Base-by-base conservation (phyloP, 306 rosid species). In the Senna tora region DNA sequence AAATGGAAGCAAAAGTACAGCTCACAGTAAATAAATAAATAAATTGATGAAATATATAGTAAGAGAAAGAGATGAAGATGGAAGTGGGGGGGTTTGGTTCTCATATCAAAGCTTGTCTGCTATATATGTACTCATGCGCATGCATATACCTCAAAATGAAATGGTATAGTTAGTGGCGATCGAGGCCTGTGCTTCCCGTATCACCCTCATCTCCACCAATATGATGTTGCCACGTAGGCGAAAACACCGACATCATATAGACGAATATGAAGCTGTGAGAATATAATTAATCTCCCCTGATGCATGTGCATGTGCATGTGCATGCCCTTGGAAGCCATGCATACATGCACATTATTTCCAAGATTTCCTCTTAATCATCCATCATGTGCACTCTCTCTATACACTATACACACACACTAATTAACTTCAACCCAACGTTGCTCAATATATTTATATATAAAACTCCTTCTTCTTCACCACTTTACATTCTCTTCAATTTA, bases 141-240 rank as follows among this genome's bases (percentile, higher is more conserved):
- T n/a, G n/a, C n/a, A n/a, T n/a, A n/a, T 71, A 80, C 84, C 83
- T 84, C 32, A 83, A 75, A 43, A 59, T 17, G 15, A 33, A 16
- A 59, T 77, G 73, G 39, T 77, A n/a, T n/a, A n/a, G n/a, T n/a
- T n/a, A 13, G 39, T 36, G 6, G 3, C 3, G 20, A 71, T 47
- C 96, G 83, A 93, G 88, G 90, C 17, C 8, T 72, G 87, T 93
- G 98, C 85, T 87, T 87, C 96, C 93, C 20, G 5, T 32, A 34
- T 82, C 53, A 55, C 84, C 79, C 78, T 77, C 87, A 77, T 36
- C 47, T 17, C 72, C 32, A 52, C 89, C 93, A 85, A 77, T 87
- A 9, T 2, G 69, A 47, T 75, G 39, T 2, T 20, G 85, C 83
- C 92, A 85, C 81, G 83, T 84, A 67, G 64, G 68, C 28, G 57